phyloP scores from a whole-genome alignment of 2,329 filamentous ascomycete species.

The Myriangium duriaei region DNA sequence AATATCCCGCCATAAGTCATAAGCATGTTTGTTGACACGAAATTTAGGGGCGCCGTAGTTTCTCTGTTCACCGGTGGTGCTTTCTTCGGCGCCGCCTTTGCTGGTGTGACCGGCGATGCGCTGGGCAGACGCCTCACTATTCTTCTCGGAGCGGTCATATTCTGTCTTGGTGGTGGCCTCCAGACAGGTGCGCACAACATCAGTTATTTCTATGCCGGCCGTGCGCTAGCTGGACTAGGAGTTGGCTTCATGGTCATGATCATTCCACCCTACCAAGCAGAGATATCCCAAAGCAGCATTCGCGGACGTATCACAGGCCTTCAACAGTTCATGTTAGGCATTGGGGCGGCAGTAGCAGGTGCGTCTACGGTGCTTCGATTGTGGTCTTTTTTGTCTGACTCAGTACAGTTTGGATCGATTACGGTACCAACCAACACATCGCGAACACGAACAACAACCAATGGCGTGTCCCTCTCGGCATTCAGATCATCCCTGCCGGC shows the following conservation, averaged over 20 bases:
- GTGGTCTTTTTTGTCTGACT: background rate
- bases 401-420: constrained; percentile 16
- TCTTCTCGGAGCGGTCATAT: constrained; percentile 45
- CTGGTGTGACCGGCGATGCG: constrained; percentile 54
- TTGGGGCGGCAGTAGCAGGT: constrained; percentile 52
- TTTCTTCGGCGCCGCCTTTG: constrained; percentile 16
- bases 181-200: constrained; percentile 16
- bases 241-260: constrained; percentile 42
- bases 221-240: constrained; percentile 16
- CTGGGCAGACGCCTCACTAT: constrained; percentile 60
- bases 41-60: constrained; percentile 14
- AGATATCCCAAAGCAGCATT: constrained; percentile 38
- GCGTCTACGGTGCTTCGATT: background rate
- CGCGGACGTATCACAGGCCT: constrained; percentile 16
- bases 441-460: constrained; percentile 14
- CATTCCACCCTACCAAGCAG: constrained; percentile 75
- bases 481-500: constrained; percentile 15
- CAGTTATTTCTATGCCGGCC: constrained; percentile 15
- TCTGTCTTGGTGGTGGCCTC: constrained; percentile 16
- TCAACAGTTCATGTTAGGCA: constrained; percentile 40
- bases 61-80: constrained; percentile 16
- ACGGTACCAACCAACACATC: constrained; percentile 15
- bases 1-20: constrained; percentile 12
- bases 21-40: constrained; percentile 7
- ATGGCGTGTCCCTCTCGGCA: constrained; percentile 17